Conservation (phyloP, 1,284 basidiomycete species). For the Malassezia globosa region DNA sequence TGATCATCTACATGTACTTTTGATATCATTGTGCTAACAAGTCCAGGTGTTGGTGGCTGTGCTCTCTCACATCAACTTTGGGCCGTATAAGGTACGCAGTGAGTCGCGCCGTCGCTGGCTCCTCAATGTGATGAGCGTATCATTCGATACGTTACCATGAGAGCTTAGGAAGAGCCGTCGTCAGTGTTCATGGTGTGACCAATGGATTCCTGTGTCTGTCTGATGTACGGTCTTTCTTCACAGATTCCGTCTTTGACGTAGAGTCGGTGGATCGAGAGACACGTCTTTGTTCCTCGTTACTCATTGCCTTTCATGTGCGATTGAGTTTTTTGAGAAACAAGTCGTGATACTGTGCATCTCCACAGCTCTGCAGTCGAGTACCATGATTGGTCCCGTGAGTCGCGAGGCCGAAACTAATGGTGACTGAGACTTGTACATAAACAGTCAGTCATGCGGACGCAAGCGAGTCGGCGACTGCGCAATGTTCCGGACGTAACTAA, state of each 20-base stretch:
- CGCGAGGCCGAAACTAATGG: conserved; percentile 14
- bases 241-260: conserved; percentile 13
- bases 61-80: not conserved
- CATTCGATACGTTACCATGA: conserved; percentile 33
- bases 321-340: not conserved
- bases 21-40: too few relatives aligned
- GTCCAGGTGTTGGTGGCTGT: too few relatives aligned
- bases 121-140: conserved; percentile 34
- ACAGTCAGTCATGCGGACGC: not conserved
- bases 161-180: conserved; percentile 48
- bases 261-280: conserved; percentile 19
- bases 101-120: not conserved
- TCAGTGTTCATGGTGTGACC: conserved; percentile 22
- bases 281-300: not conserved
- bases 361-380: conserved; percentile 11
- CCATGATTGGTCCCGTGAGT: not conserved
- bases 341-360: conserved; percentile 2
- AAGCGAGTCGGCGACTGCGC: not conserved
- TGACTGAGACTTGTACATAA: conserved; percentile 10
- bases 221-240: conserved; percentile 10
- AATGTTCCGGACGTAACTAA: not conserved
- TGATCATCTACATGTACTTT: not conserved
- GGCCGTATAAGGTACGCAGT: not conserved
- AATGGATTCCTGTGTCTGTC: conserved; percentile 7
- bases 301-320: too few relatives aligned